Percentiles rank a stretch among this genome's conserved stretches.
Evolutionary conservation across 495 filamentous ascomycete species (phyloP).

Genomic region (Aspergillus sclerotiicarbonarius): DNA sequence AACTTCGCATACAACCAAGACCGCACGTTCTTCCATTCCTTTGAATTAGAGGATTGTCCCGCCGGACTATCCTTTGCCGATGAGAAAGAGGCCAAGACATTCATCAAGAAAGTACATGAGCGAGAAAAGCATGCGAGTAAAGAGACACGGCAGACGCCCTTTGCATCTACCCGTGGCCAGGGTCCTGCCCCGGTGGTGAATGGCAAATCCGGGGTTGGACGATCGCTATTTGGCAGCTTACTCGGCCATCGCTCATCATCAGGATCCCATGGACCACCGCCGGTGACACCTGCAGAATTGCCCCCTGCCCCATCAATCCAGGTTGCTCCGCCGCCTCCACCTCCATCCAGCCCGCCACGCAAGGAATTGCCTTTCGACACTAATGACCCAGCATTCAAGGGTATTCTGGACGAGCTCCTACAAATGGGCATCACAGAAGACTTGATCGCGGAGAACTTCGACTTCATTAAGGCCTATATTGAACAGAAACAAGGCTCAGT

Average conservation of each 20-base stretch:
- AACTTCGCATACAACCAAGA: conserved; percentile 93
- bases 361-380: conserved; percentile 71
- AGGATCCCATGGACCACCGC: conserved; percentile 44
- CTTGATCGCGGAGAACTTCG: conserved; percentile 85
- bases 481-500: conserved; percentile 67
- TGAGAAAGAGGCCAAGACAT: conserved; percentile 93
- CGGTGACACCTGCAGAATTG: conserved; percentile 49
- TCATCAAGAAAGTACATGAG: conserved; percentile 92
- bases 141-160: conserved; percentile 72
- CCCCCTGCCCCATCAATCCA: conserved; percentile 46
- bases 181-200: conserved; percentile 46
- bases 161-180: conserved; percentile 58
- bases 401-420: conserved; percentile 77
- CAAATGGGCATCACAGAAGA: conserved; percentile 90
- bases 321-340: conserved; percentile 47
- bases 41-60: conserved; percentile 88
- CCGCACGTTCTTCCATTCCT: conserved; percentile 94
- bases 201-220: conserved; percentile 44
- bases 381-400: conserved; percentile 79
- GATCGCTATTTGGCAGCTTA: conserved; percentile 64
- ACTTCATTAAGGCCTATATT: conserved; percentile 92
- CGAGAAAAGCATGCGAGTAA: conserved; percentile 91
- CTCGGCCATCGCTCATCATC: conserved; percentile 70
- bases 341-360: conserved; percentile 30
- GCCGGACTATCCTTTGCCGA: conserved; percentile 89